phyloP scores from a whole-genome alignment of 495 filamentous ascomycete genomes.

The Tuber aestivum region DNA sequence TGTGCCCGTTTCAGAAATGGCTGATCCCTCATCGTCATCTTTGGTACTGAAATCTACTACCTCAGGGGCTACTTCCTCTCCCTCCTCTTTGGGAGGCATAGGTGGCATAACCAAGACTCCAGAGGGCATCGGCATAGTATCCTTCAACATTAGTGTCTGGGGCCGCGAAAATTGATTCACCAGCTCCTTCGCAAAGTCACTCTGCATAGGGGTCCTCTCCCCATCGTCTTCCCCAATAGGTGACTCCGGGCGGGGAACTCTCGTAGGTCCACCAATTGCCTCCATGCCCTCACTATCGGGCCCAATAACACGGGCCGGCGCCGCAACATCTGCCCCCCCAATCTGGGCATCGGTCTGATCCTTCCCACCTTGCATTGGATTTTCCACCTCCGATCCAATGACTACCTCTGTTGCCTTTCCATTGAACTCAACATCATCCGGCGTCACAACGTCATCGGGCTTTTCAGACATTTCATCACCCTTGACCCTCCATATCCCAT shows the following conservation, averaged over 20 bases:
- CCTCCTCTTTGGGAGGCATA: constrained; percentile 37
- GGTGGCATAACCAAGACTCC: constrained; percentile 37
- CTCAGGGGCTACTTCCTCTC: constrained; percentile 38
- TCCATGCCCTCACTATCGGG: constrained; percentile 41
- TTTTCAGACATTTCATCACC: constrained; percentile 1
- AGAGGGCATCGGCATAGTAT: constrained; percentile 41
- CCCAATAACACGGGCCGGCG: constrained; percentile 32
- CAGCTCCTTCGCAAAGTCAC: constrained; percentile 35
- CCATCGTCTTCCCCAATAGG: constrained; percentile 20
- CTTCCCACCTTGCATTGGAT: neutral
- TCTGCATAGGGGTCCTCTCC: constrained; percentile 30
- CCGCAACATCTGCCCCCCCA: constrained; percentile 17
- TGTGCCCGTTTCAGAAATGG: neutral
- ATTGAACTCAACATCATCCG: neutral
- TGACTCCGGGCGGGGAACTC: constrained; percentile 28
- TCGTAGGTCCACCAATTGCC: constrained; percentile 35
- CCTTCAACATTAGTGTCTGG: constrained; percentile 41
- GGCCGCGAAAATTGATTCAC: constrained; percentile 40
- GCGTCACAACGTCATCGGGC: neutral
- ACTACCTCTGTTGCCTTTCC: neutral
- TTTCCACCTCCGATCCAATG: neutral
- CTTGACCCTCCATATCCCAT: neutral
- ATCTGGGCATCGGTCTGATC: neutral
- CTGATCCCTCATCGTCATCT: constrained; percentile 31
- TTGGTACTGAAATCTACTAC: constrained; percentile 40